Percentiles rank a stretch among this genome's conserved stretches.
phyloP scores from a whole-genome alignment of 129 eudicot species.

The Pulicaria dysenterica region DNA sequence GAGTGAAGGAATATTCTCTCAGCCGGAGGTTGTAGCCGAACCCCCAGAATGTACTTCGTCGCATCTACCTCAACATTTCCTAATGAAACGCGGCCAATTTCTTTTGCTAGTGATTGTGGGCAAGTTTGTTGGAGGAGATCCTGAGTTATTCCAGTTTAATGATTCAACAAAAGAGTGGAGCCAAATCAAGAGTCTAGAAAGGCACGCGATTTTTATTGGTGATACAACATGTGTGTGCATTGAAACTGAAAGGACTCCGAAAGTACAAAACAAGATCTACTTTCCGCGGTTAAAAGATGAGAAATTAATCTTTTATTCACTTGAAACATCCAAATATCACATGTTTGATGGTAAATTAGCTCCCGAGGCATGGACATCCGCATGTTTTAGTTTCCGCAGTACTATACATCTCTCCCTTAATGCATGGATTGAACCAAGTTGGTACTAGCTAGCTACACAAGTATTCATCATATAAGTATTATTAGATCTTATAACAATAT shows the following conservation, averaged over 20 bases:
- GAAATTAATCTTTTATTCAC: neutral
- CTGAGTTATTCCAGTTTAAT: too few relatives aligned
- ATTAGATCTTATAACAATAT: too few relatives aligned
- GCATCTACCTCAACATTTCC: neutral
- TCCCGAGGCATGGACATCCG: neutral
- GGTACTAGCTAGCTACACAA: too few relatives aligned
- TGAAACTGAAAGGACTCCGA: neutral
- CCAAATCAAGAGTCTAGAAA: neutral
- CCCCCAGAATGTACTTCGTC: neutral
- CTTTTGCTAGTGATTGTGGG: too few relatives aligned
- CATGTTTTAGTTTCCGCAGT: too few relatives aligned
- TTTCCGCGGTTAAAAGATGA: neutral
- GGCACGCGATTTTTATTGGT: neutral
- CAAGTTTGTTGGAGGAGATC: too few relatives aligned
- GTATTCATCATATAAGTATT: too few relatives aligned
- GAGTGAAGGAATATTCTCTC: neutral
- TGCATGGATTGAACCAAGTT: neutral
- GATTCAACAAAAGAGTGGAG: too few relatives aligned
- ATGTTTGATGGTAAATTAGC: too few relatives aligned
- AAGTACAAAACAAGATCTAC: neutral
- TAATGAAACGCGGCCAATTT: too few relatives aligned
- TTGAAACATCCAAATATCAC: too few relatives aligned
- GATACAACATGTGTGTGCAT: neutral
- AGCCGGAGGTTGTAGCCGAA: neutral
- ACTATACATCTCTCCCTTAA: neutral